These are phyloP conservation scores for Amesomyces nigricolor DNA, from an alignment of 2,329 filamentous ascomycete species.

Conservation along the genomic window DNA sequence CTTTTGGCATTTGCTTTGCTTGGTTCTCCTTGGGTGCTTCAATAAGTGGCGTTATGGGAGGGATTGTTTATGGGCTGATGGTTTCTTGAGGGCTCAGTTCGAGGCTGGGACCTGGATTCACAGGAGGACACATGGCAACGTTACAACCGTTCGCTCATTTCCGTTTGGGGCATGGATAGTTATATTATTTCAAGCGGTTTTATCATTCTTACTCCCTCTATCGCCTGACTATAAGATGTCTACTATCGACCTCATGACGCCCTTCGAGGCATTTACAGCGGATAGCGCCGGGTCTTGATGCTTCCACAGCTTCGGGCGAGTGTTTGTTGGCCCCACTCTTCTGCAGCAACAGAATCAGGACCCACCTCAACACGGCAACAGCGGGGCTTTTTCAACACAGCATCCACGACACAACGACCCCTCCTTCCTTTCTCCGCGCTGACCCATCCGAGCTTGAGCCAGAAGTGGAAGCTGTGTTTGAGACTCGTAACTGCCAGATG, in stretches of 20 bases:
- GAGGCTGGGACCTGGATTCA: too few species aligned
- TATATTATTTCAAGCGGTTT: too few species aligned
- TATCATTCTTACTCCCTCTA: too few species aligned
- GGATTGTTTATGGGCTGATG: not conserved
- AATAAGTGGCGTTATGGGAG: not conserved
- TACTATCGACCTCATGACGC: too few species aligned
- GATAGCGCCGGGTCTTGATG: conserved; percentile 1
- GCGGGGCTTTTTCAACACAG: not conserved
- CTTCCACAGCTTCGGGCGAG: not conserved
- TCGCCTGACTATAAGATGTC: too few species aligned
- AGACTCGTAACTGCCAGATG: not conserved
- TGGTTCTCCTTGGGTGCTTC: not conserved
- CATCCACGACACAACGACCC: not conserved
- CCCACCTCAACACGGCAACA: not conserved
- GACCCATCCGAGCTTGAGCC: conserved; percentile 6
- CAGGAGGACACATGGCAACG: too few species aligned
- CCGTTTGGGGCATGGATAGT: too few species aligned
- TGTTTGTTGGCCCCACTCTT: not conserved
- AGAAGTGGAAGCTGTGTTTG: conserved; percentile 16
- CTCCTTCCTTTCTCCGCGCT: conserved; percentile 8
- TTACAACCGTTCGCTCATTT: too few species aligned
- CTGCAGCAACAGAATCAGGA: not conserved
- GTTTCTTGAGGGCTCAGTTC: too few species aligned
- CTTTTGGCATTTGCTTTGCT: not conserved
- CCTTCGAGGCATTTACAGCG: not conserved